Conservation (phyloP, 805 yeast genomes). For the Tetrapisispora phaffii region DNA sequence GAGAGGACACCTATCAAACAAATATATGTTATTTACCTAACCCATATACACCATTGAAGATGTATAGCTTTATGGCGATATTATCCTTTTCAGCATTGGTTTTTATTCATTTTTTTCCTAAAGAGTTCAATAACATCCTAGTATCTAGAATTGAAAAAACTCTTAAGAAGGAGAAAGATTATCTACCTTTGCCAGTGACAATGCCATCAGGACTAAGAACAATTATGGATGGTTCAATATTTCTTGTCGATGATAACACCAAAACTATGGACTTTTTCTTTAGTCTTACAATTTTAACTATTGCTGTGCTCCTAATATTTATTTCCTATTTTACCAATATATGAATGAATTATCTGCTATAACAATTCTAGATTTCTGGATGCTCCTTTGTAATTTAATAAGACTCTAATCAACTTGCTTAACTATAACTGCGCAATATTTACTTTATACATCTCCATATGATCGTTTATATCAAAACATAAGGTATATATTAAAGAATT, state of each 20-base stretch:
- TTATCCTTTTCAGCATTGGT: conserved; percentile 13
- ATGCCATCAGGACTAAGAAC: not conserved
- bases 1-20: conserved; percentile 32
- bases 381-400: too few relatives aligned
- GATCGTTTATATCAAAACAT: too few relatives aligned
- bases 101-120: conserved; percentile 23
- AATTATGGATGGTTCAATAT: not conserved
- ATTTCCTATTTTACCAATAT: not conserved
- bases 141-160: conserved; percentile 7
- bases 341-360: conserved; percentile 7
- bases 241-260: not conserved
- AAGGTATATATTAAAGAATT: too few relatives aligned
- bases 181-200: conserved; percentile 18
- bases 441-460: too few relatives aligned
- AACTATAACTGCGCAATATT: too few relatives aligned
- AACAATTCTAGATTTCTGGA: not conserved
- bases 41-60: conserved; percentile 38
- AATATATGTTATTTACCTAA: conserved; percentile 47
- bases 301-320: not conserved
- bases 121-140: conserved; percentile 15
- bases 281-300: not conserved
- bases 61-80: conserved; percentile 26
- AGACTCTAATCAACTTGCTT: too few relatives aligned
- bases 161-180: not conserved
- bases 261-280: not conserved